These are phyloP conservation scores for Pseudocercospora ulei DNA, from an alignment of 2,329 filamentous ascomycete species.

Conservation along the genomic window DNA sequence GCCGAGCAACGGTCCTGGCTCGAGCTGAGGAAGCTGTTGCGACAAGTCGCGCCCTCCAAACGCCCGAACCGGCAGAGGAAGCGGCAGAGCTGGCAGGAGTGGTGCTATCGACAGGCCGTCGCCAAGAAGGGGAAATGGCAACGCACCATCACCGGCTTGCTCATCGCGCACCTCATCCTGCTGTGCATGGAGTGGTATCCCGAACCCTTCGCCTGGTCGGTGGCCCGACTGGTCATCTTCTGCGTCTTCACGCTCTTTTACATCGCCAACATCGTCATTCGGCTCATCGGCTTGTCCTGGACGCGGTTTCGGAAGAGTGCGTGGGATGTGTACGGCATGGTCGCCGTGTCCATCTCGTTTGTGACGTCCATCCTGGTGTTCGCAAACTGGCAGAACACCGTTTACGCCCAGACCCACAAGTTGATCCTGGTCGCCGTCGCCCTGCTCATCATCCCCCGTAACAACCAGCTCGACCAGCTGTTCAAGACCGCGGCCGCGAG, in stretches of 20 bases:
- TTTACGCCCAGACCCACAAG: slow-evolving; percentile 81
- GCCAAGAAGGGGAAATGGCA: slow-evolving; percentile 94
- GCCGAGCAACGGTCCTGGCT: slow-evolving; percentile 95
- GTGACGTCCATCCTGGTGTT: slow-evolving; percentile 70
- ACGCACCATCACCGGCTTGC: slow-evolving; percentile 62
- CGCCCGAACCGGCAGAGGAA: slow-evolving; percentile 70
- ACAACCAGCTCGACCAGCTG: slow-evolving; percentile 91
- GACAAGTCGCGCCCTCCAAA: slow-evolving; percentile 90
- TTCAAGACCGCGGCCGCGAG: slow-evolving; percentile 98
- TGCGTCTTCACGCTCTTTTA: slow-evolving; percentile 75
- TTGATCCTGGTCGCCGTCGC: slow-evolving; percentile 85
- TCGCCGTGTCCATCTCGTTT: slow-evolving; percentile 70
- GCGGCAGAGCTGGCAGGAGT: slow-evolving; percentile 67
- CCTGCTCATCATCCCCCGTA: slow-evolving; percentile 82
- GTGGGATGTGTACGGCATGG: slow-evolving; percentile 85
- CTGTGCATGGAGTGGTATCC: slow-evolving; percentile 78
- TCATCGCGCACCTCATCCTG: slow-evolving; percentile 73
- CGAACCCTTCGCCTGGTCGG: slow-evolving; percentile 61
- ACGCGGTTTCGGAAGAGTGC: slow-evolving; percentile 81
- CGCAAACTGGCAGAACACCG: slow-evolving; percentile 45
- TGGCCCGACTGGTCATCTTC: slow-evolving; percentile 51
- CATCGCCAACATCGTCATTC: slow-evolving; percentile 69
- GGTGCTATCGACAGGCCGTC: slow-evolving; percentile 90
- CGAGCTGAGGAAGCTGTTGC: slow-evolving; percentile 79
- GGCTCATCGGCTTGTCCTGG: slow-evolving; percentile 84